Percentiles rank a stretch among this genome's conserved stretches.
These are phyloP conservation scores for Nicotiana rustica DNA, from an alignment of 305 asterid species.

Conservation along the genomic window DNA sequence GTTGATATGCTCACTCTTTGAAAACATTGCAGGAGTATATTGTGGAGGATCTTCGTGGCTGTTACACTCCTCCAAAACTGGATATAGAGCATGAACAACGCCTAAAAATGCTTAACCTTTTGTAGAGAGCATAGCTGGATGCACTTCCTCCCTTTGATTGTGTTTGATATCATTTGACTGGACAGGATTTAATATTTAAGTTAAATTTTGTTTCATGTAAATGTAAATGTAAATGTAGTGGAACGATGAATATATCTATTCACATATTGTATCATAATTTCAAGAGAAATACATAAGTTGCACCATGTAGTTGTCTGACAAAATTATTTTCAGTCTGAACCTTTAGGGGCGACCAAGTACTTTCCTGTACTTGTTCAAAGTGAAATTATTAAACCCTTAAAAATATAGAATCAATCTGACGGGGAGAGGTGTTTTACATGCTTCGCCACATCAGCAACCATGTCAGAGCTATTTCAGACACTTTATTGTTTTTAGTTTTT, in stretches of 20 bases:
- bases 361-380: no score
- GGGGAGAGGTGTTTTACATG: no score
- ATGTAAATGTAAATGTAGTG: background rate
- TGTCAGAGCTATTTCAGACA: no score
- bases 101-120: conserved; percentile 56
- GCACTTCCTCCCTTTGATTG: background rate
- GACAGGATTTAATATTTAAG: background rate
- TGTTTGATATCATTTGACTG: background rate
- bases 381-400: no score
- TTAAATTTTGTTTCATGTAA: background rate
- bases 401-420: no score
- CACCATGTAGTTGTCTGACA: no score
- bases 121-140: conserved; percentile 40
- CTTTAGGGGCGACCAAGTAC: no score
- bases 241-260: background rate
- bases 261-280: no score
- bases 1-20: background rate
- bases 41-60: conserved; percentile 61
- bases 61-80: conserved; percentile 57
- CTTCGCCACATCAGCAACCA: no score
- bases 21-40: conserved; percentile 56
- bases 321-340: no score
- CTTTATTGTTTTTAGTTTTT: no score
- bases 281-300: no score
- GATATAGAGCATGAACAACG: conserved; percentile 58